Percentiles rank a stretch among this genome's conserved stretches.
Evolutionary conservation across 148 eudicot genomes (phyloP).

Genomic region (Suaeda aralocaspica): DNA sequence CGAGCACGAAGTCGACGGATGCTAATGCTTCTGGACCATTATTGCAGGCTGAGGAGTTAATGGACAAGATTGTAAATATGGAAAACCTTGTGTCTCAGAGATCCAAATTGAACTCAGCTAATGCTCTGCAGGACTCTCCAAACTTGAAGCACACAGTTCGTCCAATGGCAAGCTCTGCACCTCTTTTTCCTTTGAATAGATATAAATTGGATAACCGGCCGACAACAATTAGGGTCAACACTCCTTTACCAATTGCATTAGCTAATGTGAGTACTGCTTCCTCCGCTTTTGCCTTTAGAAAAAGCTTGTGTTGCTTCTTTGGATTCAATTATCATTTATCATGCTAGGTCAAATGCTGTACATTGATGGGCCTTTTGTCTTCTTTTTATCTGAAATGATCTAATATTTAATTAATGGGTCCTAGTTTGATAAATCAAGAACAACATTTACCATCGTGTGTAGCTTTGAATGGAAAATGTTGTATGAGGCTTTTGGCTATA

Average conservation of each 20-base stretch:
- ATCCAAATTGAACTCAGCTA: constrained; percentile 25
- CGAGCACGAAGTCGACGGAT: constrained; percentile 34
- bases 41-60: constrained; percentile 34
- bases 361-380: neutral
- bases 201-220: constrained; percentile 92
- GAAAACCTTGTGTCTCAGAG: constrained; percentile 33
- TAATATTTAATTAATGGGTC: neutral
- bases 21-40: constrained; percentile 30
- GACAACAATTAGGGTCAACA: constrained; percentile 50
- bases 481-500: neutral
- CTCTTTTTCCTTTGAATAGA: constrained; percentile 46
- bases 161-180: constrained; percentile 48
- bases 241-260: constrained; percentile 69
- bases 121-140: constrained; percentile 34
- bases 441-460: neutral
- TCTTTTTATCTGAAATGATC: neutral
- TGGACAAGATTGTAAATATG: constrained; percentile 28
- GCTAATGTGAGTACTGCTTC: constrained; percentile 53
- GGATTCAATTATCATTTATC: neutral
- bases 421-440: neutral
- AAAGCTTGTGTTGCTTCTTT: neutral
- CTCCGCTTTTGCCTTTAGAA: neutral
- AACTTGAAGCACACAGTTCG: constrained; percentile 49
- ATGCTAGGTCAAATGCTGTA: neutral
- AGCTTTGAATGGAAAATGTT: neutral